Evolutionary conservation across 2,329 filamentous ascomycete species (phyloP), one percentile per base, ranked within the genome.

Genomic region (Hymenoscyphus fraxineus): DNA sequence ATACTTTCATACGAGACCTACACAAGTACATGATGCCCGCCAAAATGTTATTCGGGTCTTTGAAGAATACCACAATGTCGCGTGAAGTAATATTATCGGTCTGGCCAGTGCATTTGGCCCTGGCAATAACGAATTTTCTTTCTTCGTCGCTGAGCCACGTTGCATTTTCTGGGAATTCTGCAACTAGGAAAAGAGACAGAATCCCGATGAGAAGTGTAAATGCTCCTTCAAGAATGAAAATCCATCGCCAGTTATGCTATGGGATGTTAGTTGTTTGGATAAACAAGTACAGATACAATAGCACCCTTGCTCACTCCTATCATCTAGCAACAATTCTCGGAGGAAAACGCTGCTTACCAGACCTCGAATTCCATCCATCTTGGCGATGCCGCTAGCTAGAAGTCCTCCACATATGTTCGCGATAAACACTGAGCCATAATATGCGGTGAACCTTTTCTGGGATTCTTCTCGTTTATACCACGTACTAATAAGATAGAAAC

Each of bases 391-490:
- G 0, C 80, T 85, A 0, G 85, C 85, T 0, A 92, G 78, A 0
- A 92, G 79, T 0, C 88, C 88, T 27, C 89, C 88, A 68, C 91
- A 91, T 0, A 88, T 88, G 2, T 88, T 88, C 0, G 88, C 88
- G 0, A 91, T 78, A 0, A 88, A 87, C 0, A 87, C 84, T 82
- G 86, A 89, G 63, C 90, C 86, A 63, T 91, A 85, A 76, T 90
- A 91, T 1, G 90, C 77, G 0, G 86, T 83, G 0, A 91, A 77
- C 0, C 88, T 82, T 73, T 90, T 90, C 0, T 85, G 82, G 6
- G 91, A 77, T 74, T 92, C 89, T 60, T 82, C 83, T 40, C 86
- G 80, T n/a, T 87, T 80, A 69, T 91, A 92, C 88, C 88, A 92
- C 59, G 88, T 80, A 0, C 84, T 87, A 3, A 54, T 54, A 77